Evolutionary conservation across 441 rosid species (phyloP), one percentile per base, ranked within the genome.

Genomic region (Viola pubescens): DNA sequence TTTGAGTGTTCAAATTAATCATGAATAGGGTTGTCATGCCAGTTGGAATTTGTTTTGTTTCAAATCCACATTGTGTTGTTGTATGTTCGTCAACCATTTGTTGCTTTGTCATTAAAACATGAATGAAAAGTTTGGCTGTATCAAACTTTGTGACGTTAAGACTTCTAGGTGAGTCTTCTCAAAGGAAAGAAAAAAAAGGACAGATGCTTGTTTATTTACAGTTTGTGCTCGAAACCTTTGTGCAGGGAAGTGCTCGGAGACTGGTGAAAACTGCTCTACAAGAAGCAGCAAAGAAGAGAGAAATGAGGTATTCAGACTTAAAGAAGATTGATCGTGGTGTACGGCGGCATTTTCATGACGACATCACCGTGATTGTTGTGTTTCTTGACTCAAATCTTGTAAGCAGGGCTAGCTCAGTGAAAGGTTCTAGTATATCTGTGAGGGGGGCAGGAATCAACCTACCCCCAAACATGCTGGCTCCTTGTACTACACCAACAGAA

Each of bases 241-340:
- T 59, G 76, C 95, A 92, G 98, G 98, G 98, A 62, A 87, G 74
- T 47, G 98, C 97, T 43, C 86, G 75, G 75, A 69, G 94, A 81
- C 83, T 94, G 61, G 91, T 94, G 73, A 90, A 94, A 82, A 75
- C 75, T 16, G 97, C 97, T 34, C 63, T 89, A 4, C 90, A 82
- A 72, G 92, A 82, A 74, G 97, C 95, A 8, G 97, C 97, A 0
- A 89, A 82, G 81, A 89, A 87, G 80, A 70, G 97, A 67, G 95
- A 89, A 75, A 88, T 94, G 95, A 85, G 99, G 54, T 94, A 90
- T 72, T 90, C 99, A 0, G 99, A 90, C 87, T 71, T 94, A 79
- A 94, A 88, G 77, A 90, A 86, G 85, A 90, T 94, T 3, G 96
- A 94, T 70, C 86, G 95, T 0, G 97, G 99, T 0, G 97, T 94